Percentiles rank a stretch among this genome's conserved stretches.
Conservation (phyloP, 306 rosid species). For the Cajanus cajan region DNA sequence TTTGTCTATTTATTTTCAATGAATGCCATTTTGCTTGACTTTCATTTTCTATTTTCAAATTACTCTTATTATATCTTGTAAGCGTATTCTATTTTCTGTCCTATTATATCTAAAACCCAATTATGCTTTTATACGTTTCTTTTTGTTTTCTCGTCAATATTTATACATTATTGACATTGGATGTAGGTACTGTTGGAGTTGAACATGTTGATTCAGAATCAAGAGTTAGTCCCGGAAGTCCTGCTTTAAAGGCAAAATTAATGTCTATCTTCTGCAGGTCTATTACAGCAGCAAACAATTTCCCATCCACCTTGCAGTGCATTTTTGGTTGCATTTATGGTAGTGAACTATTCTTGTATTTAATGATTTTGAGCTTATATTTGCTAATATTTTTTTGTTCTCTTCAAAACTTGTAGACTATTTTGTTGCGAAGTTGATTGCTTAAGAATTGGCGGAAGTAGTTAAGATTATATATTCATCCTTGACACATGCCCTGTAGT, state of each 20-base stretch:
- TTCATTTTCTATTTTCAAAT: slow-evolving; percentile 4
- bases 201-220: slow-evolving; percentile 63
- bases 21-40: not conserved
- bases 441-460: not conserved
- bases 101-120: not conserved
- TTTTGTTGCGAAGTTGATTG: slow-evolving; percentile 27
- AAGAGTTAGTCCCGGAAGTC: slow-evolving; percentile 73
- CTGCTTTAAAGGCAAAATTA: slow-evolving; percentile 72
- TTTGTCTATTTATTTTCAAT: not conserved
- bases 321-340: slow-evolving; percentile 95
- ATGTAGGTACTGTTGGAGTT: slow-evolving; percentile 70
- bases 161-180: slow-evolving; percentile 23
- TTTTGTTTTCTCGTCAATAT: slow-evolving; percentile 9
- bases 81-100: not conserved
- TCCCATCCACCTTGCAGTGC: slow-evolving; percentile 94
- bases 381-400: slow-evolving; percentile 15
- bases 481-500: not conserved
- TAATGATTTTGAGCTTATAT: slow-evolving; percentile 12
- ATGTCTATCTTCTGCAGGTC: slow-evolving; percentile 95
- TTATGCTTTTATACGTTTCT: not conserved
- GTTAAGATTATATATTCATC: slow-evolving; percentile 7
- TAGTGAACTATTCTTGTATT: slow-evolving; percentile 34
- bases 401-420: not conserved
- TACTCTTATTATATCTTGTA: not conserved
- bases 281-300: slow-evolving; percentile 88